Conservation (phyloP, 176 grass and related monocot genomes). For the Cenchrus americanus region DNA sequence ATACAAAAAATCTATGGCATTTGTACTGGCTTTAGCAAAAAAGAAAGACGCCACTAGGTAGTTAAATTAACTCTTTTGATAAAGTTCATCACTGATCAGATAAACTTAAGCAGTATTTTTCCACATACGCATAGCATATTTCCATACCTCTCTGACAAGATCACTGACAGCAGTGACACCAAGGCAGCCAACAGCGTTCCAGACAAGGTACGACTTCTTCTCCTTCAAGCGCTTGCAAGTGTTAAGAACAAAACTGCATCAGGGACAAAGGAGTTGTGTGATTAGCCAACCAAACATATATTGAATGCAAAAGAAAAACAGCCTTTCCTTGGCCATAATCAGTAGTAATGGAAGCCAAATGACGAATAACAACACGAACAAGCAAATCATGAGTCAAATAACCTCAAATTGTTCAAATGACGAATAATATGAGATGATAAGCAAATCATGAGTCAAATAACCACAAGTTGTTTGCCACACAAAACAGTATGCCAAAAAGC, state of each 20-base stretch:
- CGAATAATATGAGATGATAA: neutral
- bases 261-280: neutral
- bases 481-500: conserved; percentile 7
- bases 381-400: neutral
- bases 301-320: neutral
- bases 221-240: conserved; percentile 87
- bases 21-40: neutral
- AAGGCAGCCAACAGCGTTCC: conserved; percentile 92
- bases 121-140: conserved; percentile 5
- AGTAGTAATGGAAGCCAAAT: neutral
- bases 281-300: conserved; percentile 13
- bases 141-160: conserved; percentile 85
- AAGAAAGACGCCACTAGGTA: neutral
- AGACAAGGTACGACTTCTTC: conserved; percentile 88
- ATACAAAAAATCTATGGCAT: neutral
- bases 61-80: neutral
- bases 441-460: neutral
- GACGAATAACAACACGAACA: neutral
- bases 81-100: conserved; percentile 20
- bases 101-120: conserved; percentile 1
- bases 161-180: conserved; percentile 75
- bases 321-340: neutral
- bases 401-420: neutral
- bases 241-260: conserved; percentile 80
- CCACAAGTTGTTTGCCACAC: neutral